phyloP scores from a whole-genome alignment of 139 green algal genomes.

The Limnomonas spitsbergensis region DNA sequence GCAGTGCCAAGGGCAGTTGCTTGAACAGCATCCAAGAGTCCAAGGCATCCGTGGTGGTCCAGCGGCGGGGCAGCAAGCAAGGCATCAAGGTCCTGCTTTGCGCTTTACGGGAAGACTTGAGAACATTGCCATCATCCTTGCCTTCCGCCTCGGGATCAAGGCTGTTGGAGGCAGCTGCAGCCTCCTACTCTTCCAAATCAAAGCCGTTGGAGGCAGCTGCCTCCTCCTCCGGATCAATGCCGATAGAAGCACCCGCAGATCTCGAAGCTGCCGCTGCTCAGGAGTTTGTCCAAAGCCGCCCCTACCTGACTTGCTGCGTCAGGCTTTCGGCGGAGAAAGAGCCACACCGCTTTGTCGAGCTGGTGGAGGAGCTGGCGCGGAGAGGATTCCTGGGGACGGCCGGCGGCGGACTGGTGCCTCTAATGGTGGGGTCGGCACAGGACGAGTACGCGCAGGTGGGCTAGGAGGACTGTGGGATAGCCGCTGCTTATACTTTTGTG shows the following conservation, averaged over 20 bases:
- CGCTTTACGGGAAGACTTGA: background rate
- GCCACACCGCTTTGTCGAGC: conserved; percentile 63
- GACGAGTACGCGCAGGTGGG: conserved; percentile 53
- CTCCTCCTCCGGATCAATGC: background rate
- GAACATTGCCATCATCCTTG: too few relatives aligned
- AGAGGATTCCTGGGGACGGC: conserved; percentile 33
- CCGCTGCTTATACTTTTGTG: background rate
- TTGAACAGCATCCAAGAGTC: background rate
- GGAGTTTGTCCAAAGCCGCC: background rate
- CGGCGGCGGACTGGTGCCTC: conserved; percentile 33
- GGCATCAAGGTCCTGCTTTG: background rate
- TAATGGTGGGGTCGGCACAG: conserved; percentile 47
- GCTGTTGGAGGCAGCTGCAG: background rate
- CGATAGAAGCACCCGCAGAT: background rate
- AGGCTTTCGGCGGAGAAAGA: conserved; percentile 80
- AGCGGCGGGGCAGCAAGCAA: background rate
- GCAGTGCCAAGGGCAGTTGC: too few relatives aligned
- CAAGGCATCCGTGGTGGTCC: background rate
- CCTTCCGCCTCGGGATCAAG: background rate
- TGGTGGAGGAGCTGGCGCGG: conserved; percentile 49
- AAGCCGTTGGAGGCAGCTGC: background rate
- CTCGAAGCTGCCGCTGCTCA: too few relatives aligned
- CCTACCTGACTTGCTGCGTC: conserved; percentile 54
- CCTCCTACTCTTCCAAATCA: background rate
- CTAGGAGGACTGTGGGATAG: background rate